These are phyloP conservation scores for Tricholoma matsutake DNA, from an alignment of 768 basidiomycete species.

Conservation along the genomic window DNA sequence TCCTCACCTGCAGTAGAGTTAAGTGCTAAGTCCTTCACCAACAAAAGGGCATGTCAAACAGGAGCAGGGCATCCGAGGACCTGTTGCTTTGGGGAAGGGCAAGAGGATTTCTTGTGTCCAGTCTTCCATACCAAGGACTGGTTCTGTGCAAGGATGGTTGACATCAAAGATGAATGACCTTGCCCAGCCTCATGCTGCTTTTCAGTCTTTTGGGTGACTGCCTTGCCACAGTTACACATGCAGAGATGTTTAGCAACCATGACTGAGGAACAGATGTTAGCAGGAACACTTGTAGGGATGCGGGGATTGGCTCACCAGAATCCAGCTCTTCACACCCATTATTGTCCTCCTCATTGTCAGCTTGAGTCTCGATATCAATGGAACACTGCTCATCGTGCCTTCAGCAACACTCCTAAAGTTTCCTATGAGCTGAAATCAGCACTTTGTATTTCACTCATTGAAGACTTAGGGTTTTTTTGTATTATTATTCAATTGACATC, in stretches of 20 bases:
- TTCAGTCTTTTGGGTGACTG: neutral
- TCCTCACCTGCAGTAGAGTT: neutral
- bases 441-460: neutral
- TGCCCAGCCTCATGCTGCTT: neutral
- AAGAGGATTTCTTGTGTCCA: neutral
- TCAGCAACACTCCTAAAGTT: neutral
- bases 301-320: neutral
- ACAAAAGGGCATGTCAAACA: neutral
- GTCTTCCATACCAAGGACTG: neutral
- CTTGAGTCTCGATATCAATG: neutral
- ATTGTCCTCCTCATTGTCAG: neutral
- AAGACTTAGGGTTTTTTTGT: neutral
- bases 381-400: neutral
- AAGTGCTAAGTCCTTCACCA: neutral
- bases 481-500: neutral
- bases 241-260: neutral
- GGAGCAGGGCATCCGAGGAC: neutral
- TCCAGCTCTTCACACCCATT: neutral
- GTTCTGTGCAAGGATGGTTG: neutral
- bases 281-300: neutral
- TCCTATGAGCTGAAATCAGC: neutral
- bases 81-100: neutral
- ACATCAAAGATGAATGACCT: neutral
- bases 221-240: neutral
- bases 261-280: neutral